phyloP scores from a whole-genome alignment of 441 rosid genomes.

The Gossypium schwendimanii region DNA sequence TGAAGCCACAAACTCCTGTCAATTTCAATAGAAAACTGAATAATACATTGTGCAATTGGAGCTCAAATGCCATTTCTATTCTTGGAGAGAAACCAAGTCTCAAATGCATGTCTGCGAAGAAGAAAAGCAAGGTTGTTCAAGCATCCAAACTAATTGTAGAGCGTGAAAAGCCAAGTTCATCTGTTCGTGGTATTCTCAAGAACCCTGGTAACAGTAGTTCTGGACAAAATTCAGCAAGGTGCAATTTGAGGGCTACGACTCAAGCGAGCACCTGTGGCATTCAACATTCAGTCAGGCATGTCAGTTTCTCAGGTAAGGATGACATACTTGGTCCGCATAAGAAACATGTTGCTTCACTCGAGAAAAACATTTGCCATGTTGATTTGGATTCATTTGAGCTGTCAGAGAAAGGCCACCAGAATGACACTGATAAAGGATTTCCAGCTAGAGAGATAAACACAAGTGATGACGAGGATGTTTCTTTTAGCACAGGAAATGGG shows the following conservation, averaged over 20 bases:
- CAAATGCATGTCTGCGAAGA: constrained; percentile 19
- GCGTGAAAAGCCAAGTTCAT: constrained; percentile 19
- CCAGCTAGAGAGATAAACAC: constrained; percentile 9
- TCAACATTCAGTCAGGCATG: constrained; percentile 25
- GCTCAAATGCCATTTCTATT: constrained; percentile 12
- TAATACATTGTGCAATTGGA: constrained; percentile 16
- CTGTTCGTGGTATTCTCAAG: constrained; percentile 39
- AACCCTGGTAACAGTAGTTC: constrained; percentile 21
- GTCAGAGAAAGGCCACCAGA: constrained; percentile 18
- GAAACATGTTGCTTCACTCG: constrained; percentile 2
- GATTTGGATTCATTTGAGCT: constrained; percentile 22
- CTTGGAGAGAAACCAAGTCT: constrained; percentile 14
- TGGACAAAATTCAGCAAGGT: constrained; percentile 17
- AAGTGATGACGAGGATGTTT: constrained; percentile 18
- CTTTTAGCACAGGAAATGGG: constrained; percentile 16
- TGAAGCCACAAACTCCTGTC: constrained; percentile 24
- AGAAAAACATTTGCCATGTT: constrained; percentile 16
- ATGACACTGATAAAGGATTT: constrained; percentile 11
- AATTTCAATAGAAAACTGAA: constrained; percentile 12
- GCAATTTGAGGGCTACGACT: constrained; percentile 18
- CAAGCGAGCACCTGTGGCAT: constrained; percentile 15
- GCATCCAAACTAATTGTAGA: constrained; percentile 16
- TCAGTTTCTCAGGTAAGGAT: constrained; percentile 31
- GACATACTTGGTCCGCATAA: constrained; percentile 14
- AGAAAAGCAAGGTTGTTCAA: constrained; percentile 19